Evolutionary conservation across 805 yeast genomes (phyloP).

Genomic region (Kuraishia cidri): DNA sequence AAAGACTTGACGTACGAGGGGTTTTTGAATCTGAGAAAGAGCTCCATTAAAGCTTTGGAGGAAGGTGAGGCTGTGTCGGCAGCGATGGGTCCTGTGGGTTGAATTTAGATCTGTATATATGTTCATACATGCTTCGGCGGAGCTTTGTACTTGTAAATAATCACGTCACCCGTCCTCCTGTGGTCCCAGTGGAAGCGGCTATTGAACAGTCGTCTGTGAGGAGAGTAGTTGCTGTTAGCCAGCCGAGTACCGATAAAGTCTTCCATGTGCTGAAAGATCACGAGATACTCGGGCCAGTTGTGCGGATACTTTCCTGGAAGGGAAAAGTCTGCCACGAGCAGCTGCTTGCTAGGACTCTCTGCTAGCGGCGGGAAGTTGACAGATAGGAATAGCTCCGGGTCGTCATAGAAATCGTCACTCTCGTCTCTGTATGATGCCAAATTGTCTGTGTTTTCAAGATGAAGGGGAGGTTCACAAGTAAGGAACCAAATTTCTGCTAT

Average conservation of each 20-base stretch:
- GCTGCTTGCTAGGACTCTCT: background rate
- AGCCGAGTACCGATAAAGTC: conserved; percentile 30
- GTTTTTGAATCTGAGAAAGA: conserved; percentile 8
- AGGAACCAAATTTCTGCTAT: conserved; percentile 59
- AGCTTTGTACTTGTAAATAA: conserved; percentile 41
- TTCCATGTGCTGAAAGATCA: conserved; percentile 62
- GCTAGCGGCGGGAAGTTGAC: conserved; percentile 34
- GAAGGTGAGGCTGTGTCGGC: no score
- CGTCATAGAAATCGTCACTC: conserved; percentile 72
- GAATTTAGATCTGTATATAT: no score
- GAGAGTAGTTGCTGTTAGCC: conserved; percentile 28
- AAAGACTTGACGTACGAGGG: conserved; percentile 5
- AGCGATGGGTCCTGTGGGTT: no score
- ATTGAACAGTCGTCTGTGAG: conserved; percentile 58
- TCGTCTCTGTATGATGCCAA: conserved; percentile 63
- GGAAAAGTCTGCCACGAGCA: background rate
- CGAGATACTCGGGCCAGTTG: conserved; percentile 67
- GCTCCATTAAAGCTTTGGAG: conserved; percentile 9
- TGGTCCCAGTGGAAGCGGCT: conserved; percentile 80
- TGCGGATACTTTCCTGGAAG: conserved; percentile 18
- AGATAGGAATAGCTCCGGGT: conserved; percentile 52
- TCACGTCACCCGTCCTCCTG: conserved; percentile 70
- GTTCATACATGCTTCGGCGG: no score
- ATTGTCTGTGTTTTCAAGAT: conserved; percentile 19
- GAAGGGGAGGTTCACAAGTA: conserved; percentile 87